These are phyloP conservation scores for Leishmania tarentolae DNA, from an alignment of 208 protist genomes.

Conservation along the genomic window DNA sequence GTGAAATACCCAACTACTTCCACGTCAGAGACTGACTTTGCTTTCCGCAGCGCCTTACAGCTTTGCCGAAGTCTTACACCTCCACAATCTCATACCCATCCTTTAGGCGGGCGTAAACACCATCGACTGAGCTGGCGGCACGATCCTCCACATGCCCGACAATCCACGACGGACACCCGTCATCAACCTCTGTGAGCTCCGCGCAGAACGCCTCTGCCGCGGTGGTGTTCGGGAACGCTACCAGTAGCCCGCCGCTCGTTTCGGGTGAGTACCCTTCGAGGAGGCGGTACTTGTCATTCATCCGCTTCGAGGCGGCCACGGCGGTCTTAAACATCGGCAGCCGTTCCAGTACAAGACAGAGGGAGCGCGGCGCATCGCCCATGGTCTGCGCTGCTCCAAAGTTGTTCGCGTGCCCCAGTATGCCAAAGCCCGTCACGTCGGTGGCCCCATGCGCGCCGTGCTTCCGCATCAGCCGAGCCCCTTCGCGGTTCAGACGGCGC, in stretches of 20 bases:
- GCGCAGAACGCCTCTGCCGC: slow-evolving; percentile 71
- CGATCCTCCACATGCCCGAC: slow-evolving; percentile 72
- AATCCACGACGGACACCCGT: slow-evolving; percentile 78
- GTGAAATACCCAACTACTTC: neutral
- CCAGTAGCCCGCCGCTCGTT: slow-evolving; percentile 95
- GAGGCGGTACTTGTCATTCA: slow-evolving; percentile 88
- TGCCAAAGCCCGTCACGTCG: slow-evolving; percentile 97
- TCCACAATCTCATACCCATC: slow-evolving; percentile 71
- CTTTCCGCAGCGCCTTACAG: neutral
- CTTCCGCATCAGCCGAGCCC: slow-evolving; percentile 87
- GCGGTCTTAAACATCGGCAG: slow-evolving; percentile 90
- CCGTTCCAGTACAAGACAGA: slow-evolving; percentile 80
- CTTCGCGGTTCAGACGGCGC: slow-evolving; percentile 90
- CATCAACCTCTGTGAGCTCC: slow-evolving; percentile 77
- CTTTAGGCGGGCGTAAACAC: slow-evolving; percentile 47
- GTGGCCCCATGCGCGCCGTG: slow-evolving; percentile 92
- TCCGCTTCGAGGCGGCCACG: slow-evolving; percentile 73
- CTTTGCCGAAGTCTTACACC: slow-evolving; percentile 24
- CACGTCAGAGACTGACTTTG: neutral
- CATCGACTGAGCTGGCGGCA: slow-evolving; percentile 14
- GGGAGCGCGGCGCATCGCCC: slow-evolving; percentile 22
- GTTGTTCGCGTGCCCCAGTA: slow-evolving; percentile 95
- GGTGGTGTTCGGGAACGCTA: slow-evolving; percentile 60
- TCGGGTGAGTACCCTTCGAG: slow-evolving; percentile 92
- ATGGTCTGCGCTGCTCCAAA: slow-evolving; percentile 85